Conservation (phyloP, 257 asterid genomes). For the Handroanthus guayacan region DNA sequence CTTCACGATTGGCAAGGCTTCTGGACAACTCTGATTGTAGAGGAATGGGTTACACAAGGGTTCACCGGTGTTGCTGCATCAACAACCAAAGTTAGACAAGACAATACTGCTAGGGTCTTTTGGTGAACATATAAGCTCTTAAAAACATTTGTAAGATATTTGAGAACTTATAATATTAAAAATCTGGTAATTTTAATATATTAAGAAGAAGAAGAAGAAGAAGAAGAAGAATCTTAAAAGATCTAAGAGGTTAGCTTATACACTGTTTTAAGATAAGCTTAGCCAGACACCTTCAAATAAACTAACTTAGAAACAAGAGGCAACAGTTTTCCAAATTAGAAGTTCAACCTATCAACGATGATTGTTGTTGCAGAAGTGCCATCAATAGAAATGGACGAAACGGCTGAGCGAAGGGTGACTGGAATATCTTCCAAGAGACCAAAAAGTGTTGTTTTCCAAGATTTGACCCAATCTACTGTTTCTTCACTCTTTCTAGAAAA, state of each 20-base stretch:
- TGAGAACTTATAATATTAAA: too few relatives aligned
- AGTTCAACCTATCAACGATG: conserved; percentile 68
- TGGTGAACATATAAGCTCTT: too few relatives aligned
- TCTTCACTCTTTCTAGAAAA: conserved; percentile 80
- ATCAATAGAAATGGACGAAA: conserved; percentile 78
- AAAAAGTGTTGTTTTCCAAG: conserved; percentile 83
- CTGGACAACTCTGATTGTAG: conserved; percentile 77
- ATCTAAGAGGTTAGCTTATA: too few relatives aligned
- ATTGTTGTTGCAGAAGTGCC: conserved; percentile 94
- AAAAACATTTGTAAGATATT: too few relatives aligned
- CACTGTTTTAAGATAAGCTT: too few relatives aligned
- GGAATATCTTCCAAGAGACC: conserved; percentile 82
- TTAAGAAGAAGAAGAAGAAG: too few relatives aligned
- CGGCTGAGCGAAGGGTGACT: conserved; percentile 53
- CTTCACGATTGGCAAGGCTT: conserved; percentile 76
- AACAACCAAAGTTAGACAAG: conserved; percentile 4
- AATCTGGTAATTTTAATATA: too few relatives aligned
- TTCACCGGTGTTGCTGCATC: conserved; percentile 71
- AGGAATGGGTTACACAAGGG: conserved; percentile 74
- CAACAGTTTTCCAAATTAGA: neutral
- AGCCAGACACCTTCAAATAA: too few relatives aligned
- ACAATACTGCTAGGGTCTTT: too few relatives aligned
- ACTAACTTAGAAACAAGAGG: neutral
- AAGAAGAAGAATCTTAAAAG: too few relatives aligned
- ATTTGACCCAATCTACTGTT: conserved; percentile 76